Base-by-base conservation (phyloP, 139 green algal species). In the Micractinium sp. region DNA sequence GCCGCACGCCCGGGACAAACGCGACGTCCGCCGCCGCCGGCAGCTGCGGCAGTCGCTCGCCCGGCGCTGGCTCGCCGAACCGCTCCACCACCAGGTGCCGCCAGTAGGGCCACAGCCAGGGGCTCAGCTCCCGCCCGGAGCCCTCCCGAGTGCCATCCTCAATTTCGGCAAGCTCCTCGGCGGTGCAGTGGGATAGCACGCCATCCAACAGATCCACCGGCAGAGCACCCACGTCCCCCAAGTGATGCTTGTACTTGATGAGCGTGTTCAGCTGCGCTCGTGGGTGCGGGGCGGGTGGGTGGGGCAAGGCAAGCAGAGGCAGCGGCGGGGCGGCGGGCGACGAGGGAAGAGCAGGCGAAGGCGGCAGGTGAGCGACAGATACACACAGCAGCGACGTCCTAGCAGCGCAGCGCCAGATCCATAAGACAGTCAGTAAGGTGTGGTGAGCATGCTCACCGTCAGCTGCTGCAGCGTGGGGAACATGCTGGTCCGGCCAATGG, bases 61-160 rank as follows among this genome's bases (percentile, higher is more conserved):
- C 86, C 0, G 63, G 38, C 27, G 23, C n/a, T 12, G 76, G 75
- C 33, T 60, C 27, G n/a, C 86, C 86, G 66, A 85, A 85, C 13
- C 25, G 47, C 18, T 31, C 33, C 16, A 47, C 33, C 33, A 84
- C 33, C n/a, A 79, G 63, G 5, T 36, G 12, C 3, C 36, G 63
- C 86, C 86, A 89, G 29, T 69, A 66, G 29, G 74, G 56, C 86
- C 86, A 89, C 3, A 73, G 63, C 74, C 76, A 82, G 0, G 75
- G 86, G 22, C 53, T 56, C 27, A 89, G 31, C 25, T 41, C 61
- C 2, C 86, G 75, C 15, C 76, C 86, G 4, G 18, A 77, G 25
- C 86, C 86, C 76, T 79, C 36, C 27, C 83, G 86, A 0, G 86
- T 89, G n/a, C 38, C 56, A 13, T 89, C 86, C 36, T 89, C 86